These are phyloP conservation scores for Aspergillus sp. DNA, from an alignment of 2,329 filamentous ascomycete genomes.

Conservation along the genomic window DNA sequence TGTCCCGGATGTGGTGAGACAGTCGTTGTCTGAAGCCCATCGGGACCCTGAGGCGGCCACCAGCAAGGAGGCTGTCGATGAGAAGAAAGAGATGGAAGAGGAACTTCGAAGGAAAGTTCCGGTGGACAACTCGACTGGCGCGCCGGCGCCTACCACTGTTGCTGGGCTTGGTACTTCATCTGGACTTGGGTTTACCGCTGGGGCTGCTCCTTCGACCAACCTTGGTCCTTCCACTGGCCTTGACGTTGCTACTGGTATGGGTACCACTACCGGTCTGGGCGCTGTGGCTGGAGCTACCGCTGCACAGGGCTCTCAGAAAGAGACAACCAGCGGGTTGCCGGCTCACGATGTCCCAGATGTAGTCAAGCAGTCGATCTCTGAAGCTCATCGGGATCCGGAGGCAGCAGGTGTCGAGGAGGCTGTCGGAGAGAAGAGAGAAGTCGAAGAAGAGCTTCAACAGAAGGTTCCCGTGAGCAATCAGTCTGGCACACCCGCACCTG, in stretches of 20 bases:
- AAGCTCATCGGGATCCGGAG: slow-evolving; percentile 65
- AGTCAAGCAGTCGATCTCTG: slow-evolving; percentile 48
- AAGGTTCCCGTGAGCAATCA: slow-evolving; percentile 39
- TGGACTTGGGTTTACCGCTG: slow-evolving; percentile 38
- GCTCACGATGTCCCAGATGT: slow-evolving; percentile 43
- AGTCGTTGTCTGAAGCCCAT: slow-evolving; percentile 54
- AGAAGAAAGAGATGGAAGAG: slow-evolving; percentile 73
- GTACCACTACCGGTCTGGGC: too few relatives aligned
- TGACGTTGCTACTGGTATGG: too few relatives aligned
- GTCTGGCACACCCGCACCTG: slow-evolving; percentile 38
- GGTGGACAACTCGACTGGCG: slow-evolving; percentile 37
- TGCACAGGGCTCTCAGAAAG: slow-evolving; percentile 41
- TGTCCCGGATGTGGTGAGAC: slow-evolving; percentile 48
- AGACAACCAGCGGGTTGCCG: slow-evolving; percentile 22
- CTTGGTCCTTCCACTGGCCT: too few relatives aligned
- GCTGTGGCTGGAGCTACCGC: slow-evolving; percentile 38
- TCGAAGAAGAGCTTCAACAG: slow-evolving; percentile 73
- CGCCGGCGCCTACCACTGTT: slow-evolving; percentile 33
- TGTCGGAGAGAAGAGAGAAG: slow-evolving; percentile 71
- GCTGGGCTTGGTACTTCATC: not conserved
- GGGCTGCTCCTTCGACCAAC: slow-evolving; percentile 27
- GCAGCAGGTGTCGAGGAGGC: slow-evolving; percentile 68
- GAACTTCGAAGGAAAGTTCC: slow-evolving; percentile 64
- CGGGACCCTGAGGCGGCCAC: slow-evolving; percentile 70
- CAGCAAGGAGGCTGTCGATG: slow-evolving; percentile 67